phyloP scores from a whole-genome alignment of 768 basidiomycete genomes.

The Boletus bicolor region DNA sequence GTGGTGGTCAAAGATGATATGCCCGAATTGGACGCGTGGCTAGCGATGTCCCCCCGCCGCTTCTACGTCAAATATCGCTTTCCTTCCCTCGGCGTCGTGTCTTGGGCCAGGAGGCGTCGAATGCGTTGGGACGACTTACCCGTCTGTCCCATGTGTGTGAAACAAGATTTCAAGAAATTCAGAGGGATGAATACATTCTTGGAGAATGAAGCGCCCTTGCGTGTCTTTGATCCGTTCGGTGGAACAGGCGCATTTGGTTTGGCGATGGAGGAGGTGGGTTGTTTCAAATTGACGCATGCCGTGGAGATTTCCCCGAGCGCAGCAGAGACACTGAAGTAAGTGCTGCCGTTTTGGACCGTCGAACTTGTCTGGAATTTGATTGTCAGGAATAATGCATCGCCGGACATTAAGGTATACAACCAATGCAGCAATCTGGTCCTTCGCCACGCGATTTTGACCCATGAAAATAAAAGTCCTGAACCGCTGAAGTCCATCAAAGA shows the following conservation, averaged over 20 bases:
- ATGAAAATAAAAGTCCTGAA: conserved; percentile 40
- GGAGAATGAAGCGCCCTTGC: conserved; percentile 23
- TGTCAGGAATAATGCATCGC: conserved; percentile 48
- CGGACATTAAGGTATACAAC: conserved; percentile 55
- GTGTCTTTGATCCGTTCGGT: conserved; percentile 41
- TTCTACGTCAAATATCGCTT: conserved; percentile 58
- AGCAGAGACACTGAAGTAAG: conserved; percentile 60
- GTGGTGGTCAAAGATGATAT: conserved; percentile 40
- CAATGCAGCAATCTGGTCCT: conserved; percentile 69
- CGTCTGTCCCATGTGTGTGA: conserved; percentile 47
- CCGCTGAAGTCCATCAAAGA: conserved; percentile 39
- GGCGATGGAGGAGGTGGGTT: conserved; percentile 54
- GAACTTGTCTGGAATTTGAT: conserved; percentile 2
- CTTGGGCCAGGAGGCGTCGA: conserved; percentile 36
- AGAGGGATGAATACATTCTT: conserved; percentile 33
- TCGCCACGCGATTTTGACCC: conserved; percentile 51
- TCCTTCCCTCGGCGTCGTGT: conserved; percentile 36
- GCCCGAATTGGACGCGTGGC: conserved; percentile 42
- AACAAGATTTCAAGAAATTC: conserved; percentile 31
- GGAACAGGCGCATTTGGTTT: conserved; percentile 60
- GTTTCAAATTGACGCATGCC: conserved; percentile 58
- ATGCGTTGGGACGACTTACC: conserved; percentile 36
- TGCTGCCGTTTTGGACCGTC: neutral
- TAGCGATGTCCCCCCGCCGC: conserved; percentile 49
- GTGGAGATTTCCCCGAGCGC: conserved; percentile 78